Base-by-base conservation (phyloP, 768 basidiomycete genomes). In the Leccinellum luteum region DNA sequence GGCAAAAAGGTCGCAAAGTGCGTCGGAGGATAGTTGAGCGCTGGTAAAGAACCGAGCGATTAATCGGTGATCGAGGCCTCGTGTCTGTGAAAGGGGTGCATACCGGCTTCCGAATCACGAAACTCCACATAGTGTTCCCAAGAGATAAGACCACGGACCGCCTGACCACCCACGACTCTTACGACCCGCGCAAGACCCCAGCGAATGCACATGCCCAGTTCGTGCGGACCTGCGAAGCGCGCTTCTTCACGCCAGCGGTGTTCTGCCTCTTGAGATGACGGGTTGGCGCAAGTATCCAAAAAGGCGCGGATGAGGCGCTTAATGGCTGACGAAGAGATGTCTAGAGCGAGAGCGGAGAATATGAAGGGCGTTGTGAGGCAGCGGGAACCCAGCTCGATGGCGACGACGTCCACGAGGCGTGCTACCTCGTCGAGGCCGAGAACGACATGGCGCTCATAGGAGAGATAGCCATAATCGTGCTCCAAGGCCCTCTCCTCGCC, bases 311-410 rank as follows among this genome's bases (percentile, higher is more conserved):
- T 86, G 54, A 98, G 81, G 51, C 87, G 78, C 64, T 82, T 86
- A 64, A 93, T 85, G 32, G 85, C 82, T n/a, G 85, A 76, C 6
- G 85, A 76, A 44, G 85, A 89, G 43, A 95, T 79, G 66, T 97
- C 94, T 59, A 98, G 84, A 15, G 94, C 94, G 63, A 89, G 84
- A 28, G 84, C 85, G 35, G 91, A 92, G 77, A 98, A 96, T 60
- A 98, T 86, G 74, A 97, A 88, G 21, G 95, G 94, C 3, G 92
- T 93, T 21, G 88, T 87, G 59, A 97, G 80, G 65, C 86, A 90
- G 64, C 90, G 80, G 54, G 82, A 78, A 60, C 80, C 80, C 55
- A 94, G 83, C 73, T 91, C 89, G 53, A 83, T 78, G 48, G 84
- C 80, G 55, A 92, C 75, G 57, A 85, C 83, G 44, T 82, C 79